Evolutionary conservation across 768 basidiomycete genomes (phyloP).

Genomic region (Lanmaoa pseudosensibilis): DNA sequence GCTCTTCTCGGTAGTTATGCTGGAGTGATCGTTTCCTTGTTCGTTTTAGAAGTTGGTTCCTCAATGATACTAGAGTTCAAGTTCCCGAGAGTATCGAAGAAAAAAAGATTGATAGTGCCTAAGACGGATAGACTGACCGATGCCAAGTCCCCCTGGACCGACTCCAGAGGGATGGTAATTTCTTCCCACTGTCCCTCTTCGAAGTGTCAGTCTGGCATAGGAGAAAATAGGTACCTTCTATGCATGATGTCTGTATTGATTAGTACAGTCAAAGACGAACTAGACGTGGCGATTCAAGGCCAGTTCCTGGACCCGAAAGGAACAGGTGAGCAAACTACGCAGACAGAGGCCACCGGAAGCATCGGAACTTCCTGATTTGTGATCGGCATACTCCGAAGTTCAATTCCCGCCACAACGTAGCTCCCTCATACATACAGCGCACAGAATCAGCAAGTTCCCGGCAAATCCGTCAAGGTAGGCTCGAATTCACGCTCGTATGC

Average conservation of each 20-base stretch:
- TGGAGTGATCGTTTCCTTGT: background rate
- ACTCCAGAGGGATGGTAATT: too few species aligned
- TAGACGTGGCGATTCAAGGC: too few species aligned
- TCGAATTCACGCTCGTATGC: slow-evolving; percentile 31
- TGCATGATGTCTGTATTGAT: background rate
- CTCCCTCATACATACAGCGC: slow-evolving; percentile 12
- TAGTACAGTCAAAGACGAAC: too few species aligned
- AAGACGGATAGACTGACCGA: too few species aligned
- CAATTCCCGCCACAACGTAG: slow-evolving; percentile 21
- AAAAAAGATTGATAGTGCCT: too few species aligned
- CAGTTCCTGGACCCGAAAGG: too few species aligned
- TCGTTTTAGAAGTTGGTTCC: background rate
- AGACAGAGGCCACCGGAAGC: background rate
- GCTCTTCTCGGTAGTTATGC: background rate
- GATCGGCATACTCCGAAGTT: slow-evolving; percentile 31
- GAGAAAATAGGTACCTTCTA: background rate
- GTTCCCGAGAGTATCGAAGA: too few species aligned
- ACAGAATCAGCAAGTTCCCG: slow-evolving; percentile 29
- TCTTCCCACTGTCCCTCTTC: background rate
- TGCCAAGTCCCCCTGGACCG: too few species aligned
- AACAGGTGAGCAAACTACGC: too few species aligned
- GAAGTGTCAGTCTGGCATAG: background rate
- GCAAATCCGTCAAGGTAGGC: slow-evolving; percentile 63
- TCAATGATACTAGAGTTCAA: too few species aligned
- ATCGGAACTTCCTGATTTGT: slow-evolving; percentile 12